Base-by-base conservation (phyloP, 129 eudicot species). In the Sambucus nigra region DNA sequence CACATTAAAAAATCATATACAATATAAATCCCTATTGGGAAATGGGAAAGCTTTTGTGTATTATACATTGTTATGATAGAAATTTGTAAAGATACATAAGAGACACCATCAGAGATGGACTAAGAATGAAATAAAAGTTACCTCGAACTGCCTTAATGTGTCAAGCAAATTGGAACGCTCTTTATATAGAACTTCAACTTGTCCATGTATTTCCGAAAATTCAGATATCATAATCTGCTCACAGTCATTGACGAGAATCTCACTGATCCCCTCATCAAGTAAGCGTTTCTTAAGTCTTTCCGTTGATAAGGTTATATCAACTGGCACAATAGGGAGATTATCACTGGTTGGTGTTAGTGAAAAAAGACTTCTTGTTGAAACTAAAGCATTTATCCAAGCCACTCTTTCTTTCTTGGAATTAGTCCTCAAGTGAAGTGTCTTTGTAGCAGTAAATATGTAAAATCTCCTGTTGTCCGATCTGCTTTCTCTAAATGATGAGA, bases 211-310 rank as follows among this genome's bases (percentile, higher is more conserved):
- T 20, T 64, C 76, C 4, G 87, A 63, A 61, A 88, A 80, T 47
- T 88, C 92, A 15, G 82, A 78, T 14, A 78, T 72, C 88, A 88
- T 84, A 45, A 88, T 88, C 85, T 75, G 84, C 76, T 88, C 97
- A 32, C 88, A 80, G n/a, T 83, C 94, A 53, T 83, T 64, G 23
- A 88, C 81, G 54, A 83, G 75, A 25, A 53, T 63, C 65, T 88
- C 91, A 35, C 76, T 60, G 51, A 59, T 64, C 27, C 97, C 97
- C 24, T 73, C 87, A 41, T 83, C 80, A 12, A 73, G 62, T 55
- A 88, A 54, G 3, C 94, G 87, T 8, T 70, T 68, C 61, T 77
- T 88, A 31, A 88, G 73, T 54, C 73, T 80, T 35, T 81, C 80
- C 1, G 92, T 88, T 7, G 94, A 83, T 21, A 80, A 52, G 20